Percentiles rank a stretch among this genome's conserved stretches.
phyloP scores from a whole-genome alignment of 192 early-diverging fungal genomes.

The Backusella sp. region DNA sequence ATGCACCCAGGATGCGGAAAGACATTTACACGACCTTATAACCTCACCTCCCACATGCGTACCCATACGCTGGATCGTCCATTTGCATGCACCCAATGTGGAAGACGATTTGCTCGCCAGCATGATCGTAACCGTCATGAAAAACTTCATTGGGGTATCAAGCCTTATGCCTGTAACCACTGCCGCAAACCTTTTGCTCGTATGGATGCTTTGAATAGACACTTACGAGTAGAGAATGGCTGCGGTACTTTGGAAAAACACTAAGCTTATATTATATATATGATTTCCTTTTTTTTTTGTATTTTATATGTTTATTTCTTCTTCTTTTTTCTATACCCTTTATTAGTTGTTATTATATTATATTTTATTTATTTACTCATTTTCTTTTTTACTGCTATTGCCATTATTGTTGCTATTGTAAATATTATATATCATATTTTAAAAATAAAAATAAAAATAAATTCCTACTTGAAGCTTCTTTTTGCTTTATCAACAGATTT shows the following conservation, averaged over 20 bases:
- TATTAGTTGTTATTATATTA: constrained; percentile 2
- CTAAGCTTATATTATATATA: background rate
- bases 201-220: constrained; percentile 72
- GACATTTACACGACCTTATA: constrained; percentile 73
- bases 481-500: background rate
- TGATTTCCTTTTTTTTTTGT: background rate
- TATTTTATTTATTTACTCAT: background rate
- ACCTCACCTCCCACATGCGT: constrained; percentile 70
- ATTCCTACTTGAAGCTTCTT: background rate
- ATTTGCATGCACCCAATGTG: constrained; percentile 71
- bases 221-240: constrained; percentile 41
- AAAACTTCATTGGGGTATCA: constrained; percentile 70
- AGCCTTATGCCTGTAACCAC: constrained; percentile 66
- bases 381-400: background rate
- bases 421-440: background rate
- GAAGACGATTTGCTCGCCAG: constrained; percentile 78
- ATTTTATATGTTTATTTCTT: background rate
- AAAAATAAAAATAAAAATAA: background rate
- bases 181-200: constrained; percentile 75
- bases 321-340: background rate
- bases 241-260: constrained; percentile 11
- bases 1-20: constrained; percentile 55
- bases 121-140: constrained; percentile 90
- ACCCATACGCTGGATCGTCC: constrained; percentile 75
- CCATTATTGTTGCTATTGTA: background rate